Base-by-base conservation (phyloP, 108 stramenopile species). In the Cyclotella sp. region DNA sequence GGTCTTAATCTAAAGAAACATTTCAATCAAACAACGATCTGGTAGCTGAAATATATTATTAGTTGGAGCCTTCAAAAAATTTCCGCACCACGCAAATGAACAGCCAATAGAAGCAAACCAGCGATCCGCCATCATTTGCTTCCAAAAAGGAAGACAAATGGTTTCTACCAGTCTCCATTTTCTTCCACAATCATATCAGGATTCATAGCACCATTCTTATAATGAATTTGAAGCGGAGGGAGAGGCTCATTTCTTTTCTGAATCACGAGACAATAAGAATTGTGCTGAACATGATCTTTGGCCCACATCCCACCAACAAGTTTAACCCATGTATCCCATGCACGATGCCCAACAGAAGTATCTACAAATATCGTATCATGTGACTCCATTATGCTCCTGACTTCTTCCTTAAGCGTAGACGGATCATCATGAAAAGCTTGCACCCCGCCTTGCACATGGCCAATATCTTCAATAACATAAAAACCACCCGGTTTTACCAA, bases 391-490 rank as follows among this genome's bases (percentile, higher is more conserved):
- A 75, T 75, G 14, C 24, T 28, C 42, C 53, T 54, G 8, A 52
- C 54, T 15, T 41, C 53, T 15, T 64, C 22, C 15, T 19, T 16
- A 12, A 75, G 63, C 22, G 22, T 64, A 15, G 30, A 41, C 21
- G 73, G 73, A 44, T 75, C 53, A 16, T 75, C 63, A n/a, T 65
- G 73, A 42, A 75, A 75, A 11, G 29, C 28, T 4, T 19, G 24
- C 29, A 75, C 39, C 13, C 63, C 73, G 18, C 49, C n/a, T 43
- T 58, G 52, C n/a, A 40, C 42, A 44, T 64, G 34, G 3, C 73
- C 73, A 43, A 75, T 65, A 29, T 75, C 73, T 65, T 75, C 73
- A 43, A 75, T 75, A n/a, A 75, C 44, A 54, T 75, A 75, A 29
- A 43, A 75, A 0, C 73, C 73, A 16, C 73, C 73, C 11, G 73